Conservation (phyloP, 1,139 yeast genomes). For the Pichia kudriavzevii region DNA sequence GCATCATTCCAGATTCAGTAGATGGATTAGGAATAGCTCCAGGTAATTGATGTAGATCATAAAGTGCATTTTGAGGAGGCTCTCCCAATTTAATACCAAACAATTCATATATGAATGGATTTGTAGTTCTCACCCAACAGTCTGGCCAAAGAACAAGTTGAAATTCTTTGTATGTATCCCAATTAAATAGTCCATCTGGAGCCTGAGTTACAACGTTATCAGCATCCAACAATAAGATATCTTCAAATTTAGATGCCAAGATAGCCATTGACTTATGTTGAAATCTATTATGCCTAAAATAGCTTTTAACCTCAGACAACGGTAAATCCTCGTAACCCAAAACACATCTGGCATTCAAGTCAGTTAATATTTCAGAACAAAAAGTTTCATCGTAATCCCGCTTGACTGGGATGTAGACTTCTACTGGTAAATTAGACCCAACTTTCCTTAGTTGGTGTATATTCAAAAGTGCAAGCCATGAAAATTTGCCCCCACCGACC, state of each 20-base stretch:
- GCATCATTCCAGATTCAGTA: constrained; percentile 56
- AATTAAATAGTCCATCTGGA: constrained; percentile 43
- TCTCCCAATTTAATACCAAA: too few species aligned
- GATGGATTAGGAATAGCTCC: constrained; percentile 58
- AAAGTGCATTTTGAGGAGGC: constrained; percentile 30
- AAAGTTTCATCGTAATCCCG: constrained; percentile 42
- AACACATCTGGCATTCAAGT: constrained; percentile 39
- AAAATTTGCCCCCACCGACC: constrained; percentile 54
- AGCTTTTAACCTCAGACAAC: constrained; percentile 23
- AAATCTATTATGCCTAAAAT: constrained; percentile 40
- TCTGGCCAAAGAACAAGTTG: constrained; percentile 62
- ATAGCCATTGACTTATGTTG: constrained; percentile 60
- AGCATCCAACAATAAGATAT: constrained; percentile 56
- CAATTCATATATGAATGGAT: constrained; percentile 52
- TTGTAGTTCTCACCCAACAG: constrained; percentile 56
- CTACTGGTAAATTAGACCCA: constrained; percentile 52
- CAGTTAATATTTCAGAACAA: constrained; percentile 40
- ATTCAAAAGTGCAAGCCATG: constrained; percentile 47
- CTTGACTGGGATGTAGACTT: constrained; percentile 48
- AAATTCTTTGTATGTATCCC: constrained; percentile 27
- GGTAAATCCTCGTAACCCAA: constrained; percentile 27
- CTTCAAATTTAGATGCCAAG: constrained; percentile 50
- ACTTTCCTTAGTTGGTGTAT: constrained; percentile 43
- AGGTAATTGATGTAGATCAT: constrained; percentile 46
- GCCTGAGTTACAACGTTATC: constrained; percentile 56